A percentile compares a stretch with the other conserved stretches of the same genome.
phyloP scores from a whole-genome alignment of 2,329 filamentous ascomycete genomes.

The Aureobasidium sp. region DNA sequence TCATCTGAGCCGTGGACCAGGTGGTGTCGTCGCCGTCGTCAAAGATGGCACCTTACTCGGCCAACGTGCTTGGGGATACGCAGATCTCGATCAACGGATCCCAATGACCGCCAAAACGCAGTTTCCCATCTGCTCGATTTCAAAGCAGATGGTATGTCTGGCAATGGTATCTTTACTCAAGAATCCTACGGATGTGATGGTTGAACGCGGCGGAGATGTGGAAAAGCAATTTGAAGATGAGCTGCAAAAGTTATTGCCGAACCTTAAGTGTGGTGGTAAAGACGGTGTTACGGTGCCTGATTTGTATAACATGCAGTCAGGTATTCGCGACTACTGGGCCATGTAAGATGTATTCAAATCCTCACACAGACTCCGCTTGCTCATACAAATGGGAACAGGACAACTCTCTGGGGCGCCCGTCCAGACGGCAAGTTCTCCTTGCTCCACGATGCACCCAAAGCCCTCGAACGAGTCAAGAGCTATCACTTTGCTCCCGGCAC shows the following conservation, averaged over 20 bases:
- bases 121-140: conserved; percentile 43
- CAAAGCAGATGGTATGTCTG: conserved; percentile 41
- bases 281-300: conserved; percentile 32
- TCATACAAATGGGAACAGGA: conserved; percentile 21
- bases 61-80: conserved; percentile 39
- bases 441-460: conserved; percentile 26
- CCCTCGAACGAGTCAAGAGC: conserved; percentile 27
- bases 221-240: conserved; percentile 22
- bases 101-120: conserved; percentile 32
- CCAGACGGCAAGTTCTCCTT: conserved; percentile 38
- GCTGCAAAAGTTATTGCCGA: conserved; percentile 28
- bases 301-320: conserved; percentile 38
- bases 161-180: conserved; percentile 32
- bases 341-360: conserved; percentile 1
- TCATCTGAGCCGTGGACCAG: conserved; percentile 31
- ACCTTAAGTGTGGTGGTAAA: conserved; percentile 21
- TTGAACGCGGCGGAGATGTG: not conserved
- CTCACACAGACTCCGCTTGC: conserved; percentile 16
- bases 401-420: conserved; percentile 37
- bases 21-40: conserved; percentile 37
- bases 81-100: conserved; percentile 35
- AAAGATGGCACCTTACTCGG: conserved; percentile 37
- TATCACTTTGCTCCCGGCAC: conserved; percentile 40
- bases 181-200: conserved; percentile 29
- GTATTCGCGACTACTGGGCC: conserved; percentile 42